Evolutionary conservation across 192 early-diverging fungal genomes (phyloP).

Genomic region (Podila epigama): DNA sequence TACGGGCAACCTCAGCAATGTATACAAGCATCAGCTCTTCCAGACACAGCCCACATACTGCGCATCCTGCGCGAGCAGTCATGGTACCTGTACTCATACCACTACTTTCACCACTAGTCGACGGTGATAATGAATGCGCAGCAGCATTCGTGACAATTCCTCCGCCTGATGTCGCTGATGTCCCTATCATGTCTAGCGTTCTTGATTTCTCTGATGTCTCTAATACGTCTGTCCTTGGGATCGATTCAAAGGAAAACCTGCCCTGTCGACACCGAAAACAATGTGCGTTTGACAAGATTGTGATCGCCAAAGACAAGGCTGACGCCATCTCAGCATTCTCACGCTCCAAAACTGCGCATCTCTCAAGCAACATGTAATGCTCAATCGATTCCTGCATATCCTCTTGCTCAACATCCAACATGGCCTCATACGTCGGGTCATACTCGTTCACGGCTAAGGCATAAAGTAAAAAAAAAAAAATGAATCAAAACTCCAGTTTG

Average conservation of each 20-base stretch:
- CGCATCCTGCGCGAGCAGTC: slow-evolving; percentile 6
- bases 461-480: background rate
- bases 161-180: too few relatives aligned
- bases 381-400: slow-evolving; percentile 28
- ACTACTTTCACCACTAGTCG: too few relatives aligned
- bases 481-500: background rate
- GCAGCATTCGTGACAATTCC: too few relatives aligned
- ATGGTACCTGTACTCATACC: too few relatives aligned
- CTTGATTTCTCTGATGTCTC: too few relatives aligned
- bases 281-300: slow-evolving; percentile 6
- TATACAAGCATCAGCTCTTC: slow-evolving; percentile 21
- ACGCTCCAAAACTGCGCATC: background rate
- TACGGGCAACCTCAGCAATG: slow-evolving; percentile 14
- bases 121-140: too few relatives aligned
- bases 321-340: slow-evolving; percentile 45
- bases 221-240: background rate
- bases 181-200: too few relatives aligned
- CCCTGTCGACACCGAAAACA: slow-evolving; percentile 30
- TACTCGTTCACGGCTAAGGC: slow-evolving; percentile 9
- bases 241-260: slow-evolving; percentile 11
- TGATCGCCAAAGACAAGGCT: slow-evolving; percentile 24
- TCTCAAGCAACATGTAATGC: slow-evolving; percentile 25
- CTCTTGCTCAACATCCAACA: slow-evolving; percentile 23
- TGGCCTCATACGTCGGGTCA: slow-evolving; percentile 33
- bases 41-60: slow-evolving; percentile 15